Conservation (phyloP, 1,139 yeast species). For the Torulaspora pretoriensis region DNA sequence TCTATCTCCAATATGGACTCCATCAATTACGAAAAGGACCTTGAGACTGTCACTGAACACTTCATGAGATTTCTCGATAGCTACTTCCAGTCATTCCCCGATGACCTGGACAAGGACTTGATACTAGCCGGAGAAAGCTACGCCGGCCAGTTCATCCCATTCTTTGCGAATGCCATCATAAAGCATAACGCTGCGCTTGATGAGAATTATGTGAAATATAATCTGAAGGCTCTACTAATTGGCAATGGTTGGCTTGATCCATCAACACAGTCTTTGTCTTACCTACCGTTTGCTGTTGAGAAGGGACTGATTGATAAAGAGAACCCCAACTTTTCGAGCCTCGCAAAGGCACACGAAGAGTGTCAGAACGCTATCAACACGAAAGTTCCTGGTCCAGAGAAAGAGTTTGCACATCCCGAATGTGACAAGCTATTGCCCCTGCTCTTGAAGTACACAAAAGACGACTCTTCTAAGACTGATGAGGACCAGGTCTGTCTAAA, state of each 20-base stretch:
- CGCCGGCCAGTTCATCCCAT: conserved; percentile 96
- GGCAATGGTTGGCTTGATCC: conserved; percentile 99
- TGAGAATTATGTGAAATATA: conserved; percentile 34
- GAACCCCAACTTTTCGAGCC: conserved; percentile 40
- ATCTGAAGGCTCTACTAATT: conserved; percentile 66
- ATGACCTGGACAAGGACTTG: conserved; percentile 59
- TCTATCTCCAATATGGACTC: conserved; percentile 47
- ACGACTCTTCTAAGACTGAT: conserved; percentile 25
- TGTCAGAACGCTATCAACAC: conserved; percentile 54
- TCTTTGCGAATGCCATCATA: conserved; percentile 63
- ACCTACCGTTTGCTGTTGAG: conserved; percentile 65
- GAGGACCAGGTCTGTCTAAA: conserved; percentile 57
- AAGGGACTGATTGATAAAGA: conserved; percentile 49
- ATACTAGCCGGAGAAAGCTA: conserved; percentile 91
- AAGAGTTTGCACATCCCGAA: conserved; percentile 39
- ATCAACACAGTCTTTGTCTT: conserved; percentile 73
- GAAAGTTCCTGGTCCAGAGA: conserved; percentile 21
- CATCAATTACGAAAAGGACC: conserved; percentile 51
- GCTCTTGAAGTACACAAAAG: conserved; percentile 42
- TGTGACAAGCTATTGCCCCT: conserved; percentile 50
- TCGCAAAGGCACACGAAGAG: conserved; percentile 51
- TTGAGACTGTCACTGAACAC: conserved; percentile 55
- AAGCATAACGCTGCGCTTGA: conserved; percentile 42
- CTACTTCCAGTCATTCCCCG: conserved; percentile 71
- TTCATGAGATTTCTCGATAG: conserved; percentile 61